Base-by-base conservation (phyloP, 257 asterid species). In the Nicotiana tomentosiformis region DNA sequence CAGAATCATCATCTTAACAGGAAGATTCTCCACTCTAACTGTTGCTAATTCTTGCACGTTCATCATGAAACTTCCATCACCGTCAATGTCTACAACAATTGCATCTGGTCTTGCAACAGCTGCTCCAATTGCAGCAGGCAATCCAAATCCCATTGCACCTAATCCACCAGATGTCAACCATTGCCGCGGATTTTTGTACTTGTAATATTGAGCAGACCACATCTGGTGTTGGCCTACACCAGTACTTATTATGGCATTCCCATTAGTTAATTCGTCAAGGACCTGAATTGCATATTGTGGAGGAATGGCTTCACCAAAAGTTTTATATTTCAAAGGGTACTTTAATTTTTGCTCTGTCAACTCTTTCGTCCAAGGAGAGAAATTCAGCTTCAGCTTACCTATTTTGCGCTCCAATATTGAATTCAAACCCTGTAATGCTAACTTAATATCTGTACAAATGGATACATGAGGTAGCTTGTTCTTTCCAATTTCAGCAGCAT, bases 161-260 rank as follows among this genome's bases (percentile, higher is more conserved):
- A 93, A 81, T 30, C 98, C 98, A 55, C 95, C 90, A 0, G 98
- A 95, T 1, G 98, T 92, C 90, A 93, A 70, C 95, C 93, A 95
- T 49, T 93, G 97, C 1, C 95, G 85, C 0, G 98, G 94, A 58
- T 85, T 89, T 61, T 93, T 93, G 82, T 93, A 95, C 85, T 92
- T 95, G 80, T 92, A 93, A 60, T 87, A 90, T 72, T 93, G 98
- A 0, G 98, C 98, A 20, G 98, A 89, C 98, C 98, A 95, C 97
- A 95, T 95, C 74, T 91, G 98, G 77, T 95, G 98, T 83, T 95
- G 98, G 70, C 98, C 98, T 5, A 93, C 98, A 10, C 98, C 98
- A 2, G 94, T 93, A 77, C 90, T 91, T 11, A 93, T 84, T 78
- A 95, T 91, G 4, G 96, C 98, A 4, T 90, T 88, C 33, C 98